These are phyloP conservation scores for Besnoitia besnoiti DNA, from an alignment of 169 alveolate genomes.

Conservation along the genomic window DNA sequence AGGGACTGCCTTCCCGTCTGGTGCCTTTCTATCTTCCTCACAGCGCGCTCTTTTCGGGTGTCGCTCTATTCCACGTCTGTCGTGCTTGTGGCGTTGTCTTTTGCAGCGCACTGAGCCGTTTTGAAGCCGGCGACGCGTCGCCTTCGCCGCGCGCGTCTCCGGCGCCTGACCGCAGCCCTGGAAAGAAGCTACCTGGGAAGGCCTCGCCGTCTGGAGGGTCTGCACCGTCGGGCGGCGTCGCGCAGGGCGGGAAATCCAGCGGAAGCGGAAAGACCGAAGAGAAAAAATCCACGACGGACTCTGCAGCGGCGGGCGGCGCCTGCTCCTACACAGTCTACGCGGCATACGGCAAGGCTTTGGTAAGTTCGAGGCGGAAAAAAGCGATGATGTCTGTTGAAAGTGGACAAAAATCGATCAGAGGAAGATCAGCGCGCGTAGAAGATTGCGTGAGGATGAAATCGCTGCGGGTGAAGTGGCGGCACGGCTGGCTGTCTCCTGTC, in stretches of 20 bases:
- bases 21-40: background rate
- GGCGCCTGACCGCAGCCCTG: background rate
- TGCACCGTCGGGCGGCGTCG: background rate
- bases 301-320: background rate
- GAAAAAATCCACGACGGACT: background rate
- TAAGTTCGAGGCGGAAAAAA: background rate
- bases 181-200: background rate
- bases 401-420: background rate
- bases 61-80: background rate
- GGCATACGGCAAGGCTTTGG: conserved; percentile 21
- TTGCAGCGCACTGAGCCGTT: background rate
- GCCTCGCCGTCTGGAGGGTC: background rate
- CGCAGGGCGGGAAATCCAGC: background rate
- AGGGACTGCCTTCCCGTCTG: background rate
- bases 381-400: too few relatives aligned
- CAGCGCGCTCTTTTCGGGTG: background rate
- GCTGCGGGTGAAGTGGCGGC: too few relatives aligned
- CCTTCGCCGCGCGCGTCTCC: background rate
- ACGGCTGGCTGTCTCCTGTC: too few relatives aligned
- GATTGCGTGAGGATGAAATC: too few relatives aligned
- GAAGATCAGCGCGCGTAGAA: too few relatives aligned
- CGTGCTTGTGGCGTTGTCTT: background rate
- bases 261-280: background rate
- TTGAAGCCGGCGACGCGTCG: background rate
- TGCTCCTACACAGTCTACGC: conserved; percentile 18